These are phyloP conservation scores for Raddia guianensis DNA, from an alignment of 176 grass and related monocot genomes.

Conservation along the genomic window DNA sequence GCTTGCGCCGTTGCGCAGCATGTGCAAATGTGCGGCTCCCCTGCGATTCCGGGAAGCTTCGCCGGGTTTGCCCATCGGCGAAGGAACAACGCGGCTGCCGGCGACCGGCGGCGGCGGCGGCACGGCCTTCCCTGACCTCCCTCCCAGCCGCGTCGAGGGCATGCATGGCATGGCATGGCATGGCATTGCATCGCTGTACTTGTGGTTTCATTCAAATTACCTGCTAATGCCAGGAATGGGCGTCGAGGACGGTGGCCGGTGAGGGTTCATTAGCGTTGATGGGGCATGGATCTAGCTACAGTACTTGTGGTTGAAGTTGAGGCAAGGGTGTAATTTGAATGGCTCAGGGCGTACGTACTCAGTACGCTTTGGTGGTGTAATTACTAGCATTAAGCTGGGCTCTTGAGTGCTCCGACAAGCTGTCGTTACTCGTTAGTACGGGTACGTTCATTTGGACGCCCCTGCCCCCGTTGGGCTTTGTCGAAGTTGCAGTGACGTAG, in stretches of 20 bases:
- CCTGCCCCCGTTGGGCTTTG: too few species aligned
- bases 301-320: neutral
- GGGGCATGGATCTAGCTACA: too few species aligned
- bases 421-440: conserved; percentile 34
- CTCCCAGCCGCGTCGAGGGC: neutral
- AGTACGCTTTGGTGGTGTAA: neutral
- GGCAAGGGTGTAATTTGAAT: neutral
- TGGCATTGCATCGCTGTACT: neutral
- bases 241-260: neutral
- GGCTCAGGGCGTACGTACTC: neutral
- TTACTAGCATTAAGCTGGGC: neutral
- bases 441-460: conserved; percentile 6
- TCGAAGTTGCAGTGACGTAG: too few species aligned
- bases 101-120: too few species aligned
- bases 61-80: neutral
- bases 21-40: conserved; percentile 34
- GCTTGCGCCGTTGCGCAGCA: conserved; percentile 26
- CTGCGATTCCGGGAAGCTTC: conserved; percentile 43
- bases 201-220: too few species aligned
- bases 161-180: neutral
- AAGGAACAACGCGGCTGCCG: conserved; percentile 29
- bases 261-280: neutral
- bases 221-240: neutral
- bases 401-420: conserved; percentile 12
- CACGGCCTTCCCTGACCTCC: too few species aligned